Conservation (phyloP, 495 filamentous ascomycete species). For the Chlorociboria aeruginascens region DNA sequence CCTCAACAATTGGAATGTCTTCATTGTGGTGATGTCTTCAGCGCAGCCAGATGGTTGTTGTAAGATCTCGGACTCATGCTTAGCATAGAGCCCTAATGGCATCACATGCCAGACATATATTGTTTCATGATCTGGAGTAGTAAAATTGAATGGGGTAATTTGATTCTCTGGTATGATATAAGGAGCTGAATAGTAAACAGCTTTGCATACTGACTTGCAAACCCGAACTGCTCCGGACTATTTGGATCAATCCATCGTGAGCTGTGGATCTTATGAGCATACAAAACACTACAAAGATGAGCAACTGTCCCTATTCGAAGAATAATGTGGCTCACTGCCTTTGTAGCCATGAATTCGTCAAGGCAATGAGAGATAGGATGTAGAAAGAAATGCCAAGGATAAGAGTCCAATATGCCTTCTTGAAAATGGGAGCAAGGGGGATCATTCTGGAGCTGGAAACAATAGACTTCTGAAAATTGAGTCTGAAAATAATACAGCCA, state of each 20-base stretch:
- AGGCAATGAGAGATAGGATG: slow-evolving; percentile 28
- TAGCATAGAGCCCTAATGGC: slow-evolving; percentile 49
- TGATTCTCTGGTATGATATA: slow-evolving; percentile 39
- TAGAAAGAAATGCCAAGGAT: slow-evolving; percentile 24
- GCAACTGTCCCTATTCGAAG: not conserved
- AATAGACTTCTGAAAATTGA: not conserved
- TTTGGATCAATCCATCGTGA: slow-evolving; percentile 58
- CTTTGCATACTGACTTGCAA: slow-evolving; percentile 47
- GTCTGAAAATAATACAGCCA: no score
- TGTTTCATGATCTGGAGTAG: slow-evolving; percentile 39
- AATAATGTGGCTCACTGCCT: slow-evolving; percentile 36
- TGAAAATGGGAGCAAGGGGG: slow-evolving; percentile 13
- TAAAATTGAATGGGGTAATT: slow-evolving; percentile 53
- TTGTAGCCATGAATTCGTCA: slow-evolving; percentile 43
- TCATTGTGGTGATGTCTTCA: slow-evolving; percentile 39
- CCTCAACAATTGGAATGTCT: slow-evolving; percentile 47
- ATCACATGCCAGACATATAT: slow-evolving; percentile 66
- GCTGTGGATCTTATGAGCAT: slow-evolving; percentile 59
- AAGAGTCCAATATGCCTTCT: slow-evolving; percentile 25
- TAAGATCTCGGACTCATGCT: slow-evolving; percentile 40
- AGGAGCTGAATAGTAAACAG: not conserved
- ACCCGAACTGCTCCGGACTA: slow-evolving; percentile 67
- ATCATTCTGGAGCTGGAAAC: slow-evolving; percentile 4
- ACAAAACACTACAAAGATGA: slow-evolving; percentile 48
- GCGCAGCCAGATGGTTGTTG: slow-evolving; percentile 37